Conservation (phyloP, 768 basidiomycete species). For the Lactifluus echinatus region DNA sequence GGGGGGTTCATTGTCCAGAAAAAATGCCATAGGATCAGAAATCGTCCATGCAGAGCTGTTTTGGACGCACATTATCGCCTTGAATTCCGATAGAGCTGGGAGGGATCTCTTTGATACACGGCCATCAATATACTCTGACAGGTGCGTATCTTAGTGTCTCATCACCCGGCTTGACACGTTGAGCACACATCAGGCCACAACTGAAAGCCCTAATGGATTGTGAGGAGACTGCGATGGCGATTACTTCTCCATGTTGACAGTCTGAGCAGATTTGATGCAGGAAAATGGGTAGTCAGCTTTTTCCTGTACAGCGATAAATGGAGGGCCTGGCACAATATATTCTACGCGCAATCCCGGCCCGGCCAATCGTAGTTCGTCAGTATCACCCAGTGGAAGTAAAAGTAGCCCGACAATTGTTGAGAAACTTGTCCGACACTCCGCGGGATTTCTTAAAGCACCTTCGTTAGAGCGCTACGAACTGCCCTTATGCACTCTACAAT, state of each 20-base stretch:
- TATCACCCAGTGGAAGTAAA: conserved; percentile 28
- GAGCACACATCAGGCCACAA: conserved; percentile 11
- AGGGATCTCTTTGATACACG: conserved; percentile 27
- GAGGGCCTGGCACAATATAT: conserved; percentile 34
- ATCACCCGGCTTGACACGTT: not conserved
- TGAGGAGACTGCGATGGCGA: conserved; percentile 2
- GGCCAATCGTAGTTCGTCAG: conserved; percentile 25
- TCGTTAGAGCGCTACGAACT: conserved; percentile 29
- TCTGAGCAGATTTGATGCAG: conserved; percentile 33
- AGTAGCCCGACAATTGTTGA: conserved; percentile 28
- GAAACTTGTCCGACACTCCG: conserved; percentile 29
- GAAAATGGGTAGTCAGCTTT: conserved; percentile 30
- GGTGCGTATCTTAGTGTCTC: conserved; percentile 15
- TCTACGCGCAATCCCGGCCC: conserved; percentile 38
- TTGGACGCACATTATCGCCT: conserved; percentile 23
- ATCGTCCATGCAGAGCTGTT: conserved; percentile 23
- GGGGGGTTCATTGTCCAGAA: not conserved
- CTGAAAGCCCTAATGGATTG: conserved; percentile 26
- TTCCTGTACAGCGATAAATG: conserved; percentile 36
- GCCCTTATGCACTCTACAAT: not conserved
- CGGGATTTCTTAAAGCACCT: conserved; percentile 31
- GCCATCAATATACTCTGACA: conserved; percentile 28
- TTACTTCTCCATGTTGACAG: not conserved
- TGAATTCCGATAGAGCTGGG: conserved; percentile 26
- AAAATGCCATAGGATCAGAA: conserved; percentile 20